Base-by-base conservation (phyloP, 1,284 basidiomycete genomes). In the Ustilago shanxiensis region DNA sequence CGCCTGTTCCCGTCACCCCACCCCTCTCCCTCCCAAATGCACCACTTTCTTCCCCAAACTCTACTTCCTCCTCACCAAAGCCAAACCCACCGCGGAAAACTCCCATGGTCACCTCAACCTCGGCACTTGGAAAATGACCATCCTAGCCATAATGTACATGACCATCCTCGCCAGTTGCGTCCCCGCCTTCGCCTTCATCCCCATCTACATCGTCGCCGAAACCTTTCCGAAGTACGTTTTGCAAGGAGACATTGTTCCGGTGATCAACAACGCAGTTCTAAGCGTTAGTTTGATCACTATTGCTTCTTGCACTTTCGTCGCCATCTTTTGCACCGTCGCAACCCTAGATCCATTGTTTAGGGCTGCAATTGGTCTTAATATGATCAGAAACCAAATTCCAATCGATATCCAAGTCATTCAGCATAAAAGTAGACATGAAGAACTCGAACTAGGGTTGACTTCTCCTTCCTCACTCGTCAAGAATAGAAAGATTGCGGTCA, bases 261-360 rank as follows among this genome's bases (percentile, higher is more conserved):
- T 29, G 5, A n/a, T 74, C 5, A 16, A 28, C 3, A 22, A 14
- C n/a, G 50, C 56, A 6, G 6, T 52, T 0, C 11, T 62, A 2
- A 8, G 50, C 0, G 45, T 63, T 1, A 41, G 28, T 29, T 11
- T 59, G 26, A 37, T 66, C 35, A 59, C 71, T 3, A 22, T 68
- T 11, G 1, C 54, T 1, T 59, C 59, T 11, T 66, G 72, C 39
- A 66, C 47, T 8, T 47, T 56, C 14, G 35, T 66, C 2, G 67
- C 67, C 10, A 1, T 56, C 1, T 75, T 66, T 14, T 70, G 66
- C 26, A 61, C 63, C 1, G 54, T 70, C 11, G 47, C 60, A 1
- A 70, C 63, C 8, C 26, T 75, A 13, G 72, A 75, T 20, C 72
- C 72, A 0, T 26, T 75, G 13, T 75, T 75, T 50, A 26, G 66